A percentile compares a stretch with the other conserved stretches of the same genome.
Evolutionary conservation across 495 filamentous ascomycete species (phyloP).

Genomic region (Penicillium desertorum): DNA sequence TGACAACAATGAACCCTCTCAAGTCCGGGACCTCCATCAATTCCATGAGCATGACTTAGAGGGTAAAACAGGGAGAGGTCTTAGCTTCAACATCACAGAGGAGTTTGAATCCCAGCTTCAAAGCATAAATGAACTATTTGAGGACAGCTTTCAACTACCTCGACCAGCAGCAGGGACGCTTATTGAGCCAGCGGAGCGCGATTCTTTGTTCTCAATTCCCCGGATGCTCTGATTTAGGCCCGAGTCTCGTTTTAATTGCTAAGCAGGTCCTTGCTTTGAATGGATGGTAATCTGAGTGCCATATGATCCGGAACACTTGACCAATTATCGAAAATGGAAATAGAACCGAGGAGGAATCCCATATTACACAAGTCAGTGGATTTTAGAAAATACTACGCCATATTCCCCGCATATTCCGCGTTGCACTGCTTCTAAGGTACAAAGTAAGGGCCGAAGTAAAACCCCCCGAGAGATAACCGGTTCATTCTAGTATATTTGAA

Average conservation of each 20-base stretch:
- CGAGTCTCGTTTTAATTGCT: neutral
- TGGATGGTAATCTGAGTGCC: neutral
- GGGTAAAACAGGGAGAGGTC: no score
- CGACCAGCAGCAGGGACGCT: no score
- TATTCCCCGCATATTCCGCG: neutral
- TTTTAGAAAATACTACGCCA: neutral
- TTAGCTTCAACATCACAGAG: no score
- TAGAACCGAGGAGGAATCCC: neutral
- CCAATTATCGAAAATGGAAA: no score
- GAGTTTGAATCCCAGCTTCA: no score
- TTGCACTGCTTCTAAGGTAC: neutral
- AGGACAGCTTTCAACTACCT: neutral
- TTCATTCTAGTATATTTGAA: constrained; percentile 1
- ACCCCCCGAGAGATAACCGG: neutral
- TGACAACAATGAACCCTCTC: no score
- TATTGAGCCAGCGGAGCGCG: no score
- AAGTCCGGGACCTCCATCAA: no score
- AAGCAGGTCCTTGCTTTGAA: neutral
- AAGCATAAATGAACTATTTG: neutral
- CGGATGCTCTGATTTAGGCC: neutral
- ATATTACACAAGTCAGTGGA: neutral
- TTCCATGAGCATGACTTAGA: no score
- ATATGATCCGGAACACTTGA: neutral
- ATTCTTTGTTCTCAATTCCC: no score
- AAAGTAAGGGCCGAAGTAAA: neutral